These are phyloP conservation scores for Centaurea solstitialis DNA, from an alignment of 129 eudicot species.

Conservation along the genomic window DNA sequence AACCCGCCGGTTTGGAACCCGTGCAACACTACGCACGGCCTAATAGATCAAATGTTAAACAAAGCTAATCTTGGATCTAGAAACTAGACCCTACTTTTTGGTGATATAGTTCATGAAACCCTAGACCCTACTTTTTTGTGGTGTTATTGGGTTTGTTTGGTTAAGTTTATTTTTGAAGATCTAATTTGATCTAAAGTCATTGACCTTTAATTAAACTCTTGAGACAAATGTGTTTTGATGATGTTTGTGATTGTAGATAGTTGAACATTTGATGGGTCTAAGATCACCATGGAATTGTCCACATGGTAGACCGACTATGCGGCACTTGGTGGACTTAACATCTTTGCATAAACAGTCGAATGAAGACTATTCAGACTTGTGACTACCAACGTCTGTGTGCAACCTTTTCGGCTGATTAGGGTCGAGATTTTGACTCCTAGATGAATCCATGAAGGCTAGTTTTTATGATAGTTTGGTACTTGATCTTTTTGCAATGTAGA, in stretches of 20 bases:
- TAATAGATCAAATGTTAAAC: no score
- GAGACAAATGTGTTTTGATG: neutral
- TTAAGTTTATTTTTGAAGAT: no score
- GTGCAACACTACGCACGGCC: no score
- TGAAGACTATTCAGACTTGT: conserved; percentile 35
- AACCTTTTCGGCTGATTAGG: neutral
- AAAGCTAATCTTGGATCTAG: no score
- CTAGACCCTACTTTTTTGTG: neutral
- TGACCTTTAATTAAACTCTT: no score
- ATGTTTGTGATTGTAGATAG: conserved; percentile 52
- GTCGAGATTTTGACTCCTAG: conserved; percentile 16
- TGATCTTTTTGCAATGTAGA: neutral
- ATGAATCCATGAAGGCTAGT: neutral
- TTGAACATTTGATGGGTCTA: conserved; percentile 67
- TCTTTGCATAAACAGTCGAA: conserved; percentile 33
- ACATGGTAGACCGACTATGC: conserved; percentile 99
- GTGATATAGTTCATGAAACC: neutral
- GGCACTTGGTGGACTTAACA: conserved; percentile 84
- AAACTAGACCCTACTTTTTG: no score
- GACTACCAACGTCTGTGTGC: neutral
- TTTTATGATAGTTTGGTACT: conserved; percentile 2
- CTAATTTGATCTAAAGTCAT: no score
- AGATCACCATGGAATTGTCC: conserved; percentile 99
- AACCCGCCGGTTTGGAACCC: no score
- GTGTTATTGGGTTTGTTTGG: neutral